These are phyloP conservation scores for Coccomyxa sp. DNA, from an alignment of 139 green algal genomes.

Conservation along the genomic window DNA sequence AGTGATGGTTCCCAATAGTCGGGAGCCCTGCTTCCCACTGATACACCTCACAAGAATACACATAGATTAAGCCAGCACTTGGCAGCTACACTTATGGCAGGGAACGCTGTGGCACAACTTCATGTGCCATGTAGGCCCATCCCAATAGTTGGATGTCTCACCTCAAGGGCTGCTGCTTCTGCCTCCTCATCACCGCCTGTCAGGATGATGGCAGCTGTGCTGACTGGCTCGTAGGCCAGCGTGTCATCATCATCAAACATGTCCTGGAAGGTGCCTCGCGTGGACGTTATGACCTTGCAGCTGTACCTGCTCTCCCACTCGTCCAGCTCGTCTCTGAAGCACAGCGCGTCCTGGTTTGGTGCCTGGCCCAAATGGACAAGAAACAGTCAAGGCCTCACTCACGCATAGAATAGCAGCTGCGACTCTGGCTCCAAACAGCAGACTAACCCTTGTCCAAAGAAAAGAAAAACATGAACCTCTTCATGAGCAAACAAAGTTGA, in stretches of 20 bases:
- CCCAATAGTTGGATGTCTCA: not conserved
- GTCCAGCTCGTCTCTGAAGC: conserved; percentile 47
- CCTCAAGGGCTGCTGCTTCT: conserved; percentile 49
- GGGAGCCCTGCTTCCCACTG: too few relatives aligned
- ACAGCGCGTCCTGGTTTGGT: conserved; percentile 54
- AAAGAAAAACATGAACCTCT: too few relatives aligned
- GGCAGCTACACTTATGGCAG: too few relatives aligned
- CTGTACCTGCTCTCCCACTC: conserved; percentile 40
- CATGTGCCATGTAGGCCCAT: too few relatives aligned
- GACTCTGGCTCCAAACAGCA: not conserved
- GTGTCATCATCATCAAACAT: conserved; percentile 82
- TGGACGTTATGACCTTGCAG: conserved; percentile 52
- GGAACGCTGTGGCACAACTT: too few relatives aligned
- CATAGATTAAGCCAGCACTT: too few relatives aligned
- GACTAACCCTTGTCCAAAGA: not conserved
- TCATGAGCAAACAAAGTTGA: not conserved
- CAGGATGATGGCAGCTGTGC: conserved; percentile 75
- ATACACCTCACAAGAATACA: too few relatives aligned
- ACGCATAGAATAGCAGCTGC: too few relatives aligned
- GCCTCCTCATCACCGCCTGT: conserved; percentile 61
- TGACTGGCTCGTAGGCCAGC: conserved; percentile 68
- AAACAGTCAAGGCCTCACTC: not conserved
- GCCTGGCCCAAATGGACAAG: conserved; percentile 29
- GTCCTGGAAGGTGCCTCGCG: conserved; percentile 48
- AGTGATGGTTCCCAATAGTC: too few relatives aligned